Evolutionary conservation across 192 early-diverging fungal genomes (phyloP).

Genomic region (Podila clonocystis): DNA sequence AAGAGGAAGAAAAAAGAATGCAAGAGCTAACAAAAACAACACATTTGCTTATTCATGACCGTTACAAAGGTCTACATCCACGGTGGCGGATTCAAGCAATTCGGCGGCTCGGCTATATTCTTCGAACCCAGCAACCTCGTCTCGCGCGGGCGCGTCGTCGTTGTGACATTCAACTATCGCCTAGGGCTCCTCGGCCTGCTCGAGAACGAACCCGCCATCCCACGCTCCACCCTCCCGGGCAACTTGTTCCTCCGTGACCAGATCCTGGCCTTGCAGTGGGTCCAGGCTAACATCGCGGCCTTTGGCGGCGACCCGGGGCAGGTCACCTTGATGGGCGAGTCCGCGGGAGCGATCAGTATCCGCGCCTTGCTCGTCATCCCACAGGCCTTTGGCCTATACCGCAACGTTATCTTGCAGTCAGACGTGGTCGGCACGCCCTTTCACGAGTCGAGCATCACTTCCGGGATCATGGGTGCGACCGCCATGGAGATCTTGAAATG

Average conservation of each 20-base stretch:
- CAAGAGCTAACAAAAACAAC: neutral
- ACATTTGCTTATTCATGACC: neutral
- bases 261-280: conserved; percentile 61
- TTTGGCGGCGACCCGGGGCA: conserved; percentile 67
- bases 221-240: neutral
- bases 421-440: neutral
- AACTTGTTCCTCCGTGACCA: conserved; percentile 8
- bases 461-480: neutral
- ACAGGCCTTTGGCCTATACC: neutral
- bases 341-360: neutral
- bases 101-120: neutral
- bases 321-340: conserved; percentile 64
- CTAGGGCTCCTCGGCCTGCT: neutral
- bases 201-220: neutral
- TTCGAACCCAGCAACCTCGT: conserved; percentile 13
- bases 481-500: neutral
- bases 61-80: conserved; percentile 6
- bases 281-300: conserved; percentile 62
- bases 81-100: conserved; percentile 2
- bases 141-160: conserved; percentile 15
- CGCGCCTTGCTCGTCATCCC: conserved; percentile 4
- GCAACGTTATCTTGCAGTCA: conserved; percentile 1
- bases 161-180: conserved; percentile 21
- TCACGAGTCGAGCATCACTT: neutral
- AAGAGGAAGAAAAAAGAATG: neutral